Conservation (phyloP, 139 green algal genomes). For the Tetradesmus lagerheimii region DNA sequence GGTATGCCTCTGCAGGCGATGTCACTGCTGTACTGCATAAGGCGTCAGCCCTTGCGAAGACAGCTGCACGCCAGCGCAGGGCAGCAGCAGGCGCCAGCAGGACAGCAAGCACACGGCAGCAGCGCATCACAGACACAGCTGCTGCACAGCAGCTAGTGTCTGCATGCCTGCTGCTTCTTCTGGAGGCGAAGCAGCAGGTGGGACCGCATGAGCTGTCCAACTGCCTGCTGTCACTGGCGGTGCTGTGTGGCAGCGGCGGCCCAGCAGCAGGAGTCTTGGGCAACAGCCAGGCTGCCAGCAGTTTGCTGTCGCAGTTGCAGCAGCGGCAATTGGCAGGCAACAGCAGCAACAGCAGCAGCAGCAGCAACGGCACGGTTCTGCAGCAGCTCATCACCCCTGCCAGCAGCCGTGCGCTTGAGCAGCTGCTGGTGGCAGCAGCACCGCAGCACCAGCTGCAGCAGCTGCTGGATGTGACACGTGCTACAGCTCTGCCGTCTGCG, state of each 20-base stretch:
- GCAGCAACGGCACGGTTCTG: background rate
- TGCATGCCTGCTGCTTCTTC: background rate
- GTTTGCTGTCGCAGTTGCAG: background rate
- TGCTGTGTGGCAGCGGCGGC: constrained; percentile 17
- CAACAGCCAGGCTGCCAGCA: background rate
- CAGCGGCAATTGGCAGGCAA: background rate
- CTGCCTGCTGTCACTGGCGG: constrained; percentile 34
- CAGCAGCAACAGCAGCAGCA: background rate
- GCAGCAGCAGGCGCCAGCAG: constrained; percentile 9
- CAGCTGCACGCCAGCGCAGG: background rate
- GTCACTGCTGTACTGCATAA: background rate
- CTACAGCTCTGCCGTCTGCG: background rate
- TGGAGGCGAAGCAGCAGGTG: constrained; percentile 10
- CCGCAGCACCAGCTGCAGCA: constrained; percentile 16
- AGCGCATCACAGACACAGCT: background rate
- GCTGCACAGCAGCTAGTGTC: constrained; percentile 4
- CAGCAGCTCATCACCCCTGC: background rate
- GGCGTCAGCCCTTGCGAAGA: constrained; percentile 12
- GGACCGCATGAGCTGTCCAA: constrained; percentile 14
- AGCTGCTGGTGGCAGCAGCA: background rate
- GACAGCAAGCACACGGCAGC: background rate
- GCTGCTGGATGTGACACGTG: background rate
- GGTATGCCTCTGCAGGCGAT: background rate
- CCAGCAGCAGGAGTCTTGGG: constrained; percentile 1
- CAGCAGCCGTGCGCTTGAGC: background rate